A percentile compares a stretch with the other conserved stretches of the same genome.
Conservation (phyloP, 1,284 basidiomycete genomes). For the Apiotrichum gracile region DNA sequence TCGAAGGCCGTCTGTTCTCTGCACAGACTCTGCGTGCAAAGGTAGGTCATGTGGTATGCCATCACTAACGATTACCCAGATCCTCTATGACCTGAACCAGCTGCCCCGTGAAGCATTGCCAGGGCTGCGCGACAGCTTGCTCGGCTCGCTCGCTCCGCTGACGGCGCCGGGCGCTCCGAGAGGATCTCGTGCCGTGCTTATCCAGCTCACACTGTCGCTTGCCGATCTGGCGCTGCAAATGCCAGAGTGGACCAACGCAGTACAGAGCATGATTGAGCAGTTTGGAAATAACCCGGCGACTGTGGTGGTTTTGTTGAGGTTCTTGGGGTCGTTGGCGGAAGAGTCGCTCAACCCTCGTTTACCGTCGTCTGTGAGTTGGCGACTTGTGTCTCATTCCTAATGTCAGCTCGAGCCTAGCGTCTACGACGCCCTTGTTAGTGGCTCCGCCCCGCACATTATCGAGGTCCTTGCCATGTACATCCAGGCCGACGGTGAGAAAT, state of each 20-base stretch:
- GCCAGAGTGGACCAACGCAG: constrained; percentile 74
- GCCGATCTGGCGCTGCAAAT: constrained; percentile 88
- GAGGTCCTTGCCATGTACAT: constrained; percentile 83
- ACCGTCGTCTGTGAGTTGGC: constrained; percentile 67
- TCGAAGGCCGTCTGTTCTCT: constrained; percentile 83
- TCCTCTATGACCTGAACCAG: constrained; percentile 91
- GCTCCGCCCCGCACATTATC: constrained; percentile 67
- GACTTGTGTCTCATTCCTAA: not conserved
- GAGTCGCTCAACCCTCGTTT: constrained; percentile 83
- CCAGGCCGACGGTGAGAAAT: constrained; percentile 68
- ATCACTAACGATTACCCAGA: constrained; percentile 56
- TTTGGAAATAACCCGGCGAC: constrained; percentile 80
- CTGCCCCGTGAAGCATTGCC: constrained; percentile 66
- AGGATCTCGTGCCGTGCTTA: constrained; percentile 79
- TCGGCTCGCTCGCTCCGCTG: constrained; percentile 63
- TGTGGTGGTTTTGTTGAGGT: constrained; percentile 79
- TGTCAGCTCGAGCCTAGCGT: constrained; percentile 15
- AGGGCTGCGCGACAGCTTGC: constrained; percentile 79
- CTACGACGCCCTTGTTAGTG: constrained; percentile 57
- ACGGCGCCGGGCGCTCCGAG: constrained; percentile 52
- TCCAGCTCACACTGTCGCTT: constrained; percentile 83
- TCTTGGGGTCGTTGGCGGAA: constrained; percentile 86
- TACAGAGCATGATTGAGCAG: constrained; percentile 73
- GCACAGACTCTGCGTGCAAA: constrained; percentile 96
- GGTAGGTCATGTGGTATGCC: constrained; percentile 56